phyloP scores from a whole-genome alignment of 1,284 basidiomycete genomes.

The Pisolithus thermaeus region DNA sequence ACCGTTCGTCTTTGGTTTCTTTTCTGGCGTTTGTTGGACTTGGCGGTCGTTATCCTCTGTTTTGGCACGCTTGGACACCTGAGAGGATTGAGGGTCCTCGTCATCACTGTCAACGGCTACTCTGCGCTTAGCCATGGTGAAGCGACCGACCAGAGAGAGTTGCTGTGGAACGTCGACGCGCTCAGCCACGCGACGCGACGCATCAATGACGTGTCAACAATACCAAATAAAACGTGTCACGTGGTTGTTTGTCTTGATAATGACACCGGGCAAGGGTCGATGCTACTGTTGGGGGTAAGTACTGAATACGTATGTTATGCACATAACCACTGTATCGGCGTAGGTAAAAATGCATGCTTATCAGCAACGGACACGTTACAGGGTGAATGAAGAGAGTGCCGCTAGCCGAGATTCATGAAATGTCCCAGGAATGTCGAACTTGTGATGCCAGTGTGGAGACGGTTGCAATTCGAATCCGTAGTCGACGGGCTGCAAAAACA shows the following conservation, averaged over 20 bases:
- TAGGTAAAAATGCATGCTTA: no score
- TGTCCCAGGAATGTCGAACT: no score
- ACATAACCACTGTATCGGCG: no score
- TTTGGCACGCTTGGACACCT: slow-evolving; percentile 26
- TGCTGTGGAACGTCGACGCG: slow-evolving; percentile 6
- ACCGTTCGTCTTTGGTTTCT: slow-evolving; percentile 14
- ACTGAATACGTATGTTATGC: no score
- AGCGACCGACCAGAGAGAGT: background rate
- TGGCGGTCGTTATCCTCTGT: slow-evolving; percentile 21
- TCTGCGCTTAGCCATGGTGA: slow-evolving; percentile 27
- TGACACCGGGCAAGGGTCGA: no score
- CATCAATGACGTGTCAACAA: slow-evolving; percentile 9
- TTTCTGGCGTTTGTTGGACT: slow-evolving; percentile 7
- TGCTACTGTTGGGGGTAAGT: no score
- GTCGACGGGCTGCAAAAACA: no score
- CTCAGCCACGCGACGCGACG: slow-evolving; percentile 22
- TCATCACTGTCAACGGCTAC: slow-evolving; percentile 21
- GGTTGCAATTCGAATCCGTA: slow-evolving; percentile 40
- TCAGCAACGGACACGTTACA: no score
- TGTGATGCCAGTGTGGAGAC: slow-evolving; percentile 92
- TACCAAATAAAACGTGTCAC: slow-evolving; percentile 17
- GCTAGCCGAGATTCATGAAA: no score
- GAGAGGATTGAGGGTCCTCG: slow-evolving; percentile 19
- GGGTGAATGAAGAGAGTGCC: no score
- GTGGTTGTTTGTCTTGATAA: no score